phyloP scores from a whole-genome alignment of 108 stramenopile genomes.

The Nitzschia sp. region DNA sequence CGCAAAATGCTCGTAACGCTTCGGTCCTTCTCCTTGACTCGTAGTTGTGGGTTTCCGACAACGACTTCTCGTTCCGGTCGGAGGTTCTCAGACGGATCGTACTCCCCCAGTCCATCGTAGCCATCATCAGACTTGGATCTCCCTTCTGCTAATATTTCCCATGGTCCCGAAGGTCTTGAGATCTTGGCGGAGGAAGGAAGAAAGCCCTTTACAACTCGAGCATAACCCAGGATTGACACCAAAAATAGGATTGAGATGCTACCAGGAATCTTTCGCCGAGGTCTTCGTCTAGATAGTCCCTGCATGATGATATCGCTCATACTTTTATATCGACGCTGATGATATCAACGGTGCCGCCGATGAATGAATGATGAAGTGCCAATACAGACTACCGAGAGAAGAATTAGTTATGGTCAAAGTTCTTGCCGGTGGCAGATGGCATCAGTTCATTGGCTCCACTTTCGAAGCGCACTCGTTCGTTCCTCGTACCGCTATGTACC shows the following conservation, averaged over 20 bases:
- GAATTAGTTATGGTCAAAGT: no score
- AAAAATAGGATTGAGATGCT: no score
- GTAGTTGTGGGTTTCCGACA: conserved; percentile 71
- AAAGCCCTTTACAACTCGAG: background rate
- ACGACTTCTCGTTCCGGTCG: conserved; percentile 20
- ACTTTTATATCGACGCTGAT: no score
- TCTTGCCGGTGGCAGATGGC: no score
- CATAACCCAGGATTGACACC: background rate
- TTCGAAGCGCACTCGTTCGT: no score
- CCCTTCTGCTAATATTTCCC: background rate
- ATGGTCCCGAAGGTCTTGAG: background rate
- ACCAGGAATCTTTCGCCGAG: background rate
- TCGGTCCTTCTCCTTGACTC: conserved; percentile 52
- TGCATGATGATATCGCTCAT: no score
- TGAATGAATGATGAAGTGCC: no score
- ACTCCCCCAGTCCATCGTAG: conserved; percentile 37
- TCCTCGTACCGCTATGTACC: no score
- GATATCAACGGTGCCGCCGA: no score
- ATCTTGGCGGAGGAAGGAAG: background rate
- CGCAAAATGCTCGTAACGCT: conserved; percentile 83
- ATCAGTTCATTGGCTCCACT: no score
- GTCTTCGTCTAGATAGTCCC: background rate
- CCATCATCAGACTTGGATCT: conserved; percentile 4
- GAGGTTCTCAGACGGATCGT: conserved; percentile 45
- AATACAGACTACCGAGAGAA: no score